Evolutionary conservation across 2,329 filamentous ascomycete species (phyloP).

Genomic region (Leptographium lundbergii): DNA sequence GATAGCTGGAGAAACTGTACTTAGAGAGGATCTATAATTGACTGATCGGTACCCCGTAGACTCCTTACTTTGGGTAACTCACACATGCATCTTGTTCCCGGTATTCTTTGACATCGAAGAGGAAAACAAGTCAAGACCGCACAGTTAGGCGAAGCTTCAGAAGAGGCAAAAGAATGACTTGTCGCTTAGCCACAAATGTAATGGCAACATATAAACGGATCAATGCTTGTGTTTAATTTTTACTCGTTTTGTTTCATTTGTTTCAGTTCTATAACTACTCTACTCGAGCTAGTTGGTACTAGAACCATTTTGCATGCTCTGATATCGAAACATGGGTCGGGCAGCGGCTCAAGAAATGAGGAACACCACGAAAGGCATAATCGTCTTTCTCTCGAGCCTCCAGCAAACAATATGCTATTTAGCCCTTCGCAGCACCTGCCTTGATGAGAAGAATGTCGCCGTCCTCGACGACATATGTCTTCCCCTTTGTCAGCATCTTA

Average conservation of each 20-base stretch:
- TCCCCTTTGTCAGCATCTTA: conserved; percentile 97
- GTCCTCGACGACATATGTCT: conserved; percentile 86
- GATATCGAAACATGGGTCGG: neutral
- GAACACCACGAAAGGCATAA: neutral
- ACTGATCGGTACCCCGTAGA: neutral
- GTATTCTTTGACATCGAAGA: no score
- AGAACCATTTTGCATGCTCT: neutral
- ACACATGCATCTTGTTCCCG: neutral
- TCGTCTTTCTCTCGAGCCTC: neutral
- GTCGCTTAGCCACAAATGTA: neutral
- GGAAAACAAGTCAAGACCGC: neutral
- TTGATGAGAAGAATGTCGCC: conserved; percentile 81
- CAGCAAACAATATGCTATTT: conserved; percentile 12
- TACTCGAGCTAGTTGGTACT: neutral
- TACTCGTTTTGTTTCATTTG: neutral
- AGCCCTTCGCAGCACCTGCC: conserved; percentile 68
- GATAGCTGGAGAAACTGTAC: neutral
- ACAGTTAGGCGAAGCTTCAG: neutral
- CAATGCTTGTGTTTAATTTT: neutral
- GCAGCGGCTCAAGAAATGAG: neutral
- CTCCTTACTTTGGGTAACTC: no score
- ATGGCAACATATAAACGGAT: neutral
- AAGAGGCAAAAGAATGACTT: neutral
- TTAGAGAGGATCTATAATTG: neutral
- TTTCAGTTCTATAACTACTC: neutral